Evolutionary conservation across 805 yeast genomes (phyloP).

Genomic region (Metschnikowia santaceciliae): DNA sequence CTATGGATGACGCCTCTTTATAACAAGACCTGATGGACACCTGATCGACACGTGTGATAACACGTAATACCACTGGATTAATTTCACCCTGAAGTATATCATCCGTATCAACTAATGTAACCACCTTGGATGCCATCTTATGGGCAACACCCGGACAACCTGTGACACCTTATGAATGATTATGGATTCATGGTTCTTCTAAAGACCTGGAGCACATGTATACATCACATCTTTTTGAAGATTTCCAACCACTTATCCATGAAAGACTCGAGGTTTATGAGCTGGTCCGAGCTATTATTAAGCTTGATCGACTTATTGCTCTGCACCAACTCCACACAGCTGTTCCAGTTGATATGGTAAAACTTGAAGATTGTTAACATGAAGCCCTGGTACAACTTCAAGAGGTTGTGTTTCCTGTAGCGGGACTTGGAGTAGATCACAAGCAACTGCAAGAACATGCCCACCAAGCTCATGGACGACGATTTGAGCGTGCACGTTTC

Average conservation of each 20-base stretch:
- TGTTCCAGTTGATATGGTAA: slow-evolving; percentile 43
- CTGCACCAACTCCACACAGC: slow-evolving; percentile 29
- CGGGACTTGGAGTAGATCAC: slow-evolving; percentile 35
- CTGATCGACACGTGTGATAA: too few relatives aligned
- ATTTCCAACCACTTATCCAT: slow-evolving; percentile 35
- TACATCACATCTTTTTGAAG: slow-evolving; percentile 22
- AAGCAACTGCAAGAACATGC: slow-evolving; percentile 31
- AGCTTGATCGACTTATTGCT: slow-evolving; percentile 35
- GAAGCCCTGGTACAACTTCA: slow-evolving; percentile 31
- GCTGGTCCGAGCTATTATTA: slow-evolving; percentile 32
- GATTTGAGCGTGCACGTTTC: slow-evolving; percentile 18
- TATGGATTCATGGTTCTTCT: neutral
- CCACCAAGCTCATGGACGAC: slow-evolving; percentile 29
- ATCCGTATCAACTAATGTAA: too few relatives aligned
- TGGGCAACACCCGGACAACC: too few relatives aligned
- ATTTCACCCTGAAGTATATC: too few relatives aligned
- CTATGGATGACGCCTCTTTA: too few relatives aligned
- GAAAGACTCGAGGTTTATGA: slow-evolving; percentile 33
- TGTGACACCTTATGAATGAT: too few relatives aligned
- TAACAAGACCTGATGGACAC: too few relatives aligned
- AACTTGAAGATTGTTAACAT: slow-evolving; percentile 31
- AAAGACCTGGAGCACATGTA: neutral
- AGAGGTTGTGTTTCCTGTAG: slow-evolving; percentile 26
- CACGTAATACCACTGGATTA: too few relatives aligned
- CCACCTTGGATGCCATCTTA: too few relatives aligned